A percentile compares a stretch with the other conserved stretches of the same genome.
Evolutionary conservation across 1,139 yeast species (phyloP).

Genomic region (Zhuliangozyma parablackwelliae): DNA sequence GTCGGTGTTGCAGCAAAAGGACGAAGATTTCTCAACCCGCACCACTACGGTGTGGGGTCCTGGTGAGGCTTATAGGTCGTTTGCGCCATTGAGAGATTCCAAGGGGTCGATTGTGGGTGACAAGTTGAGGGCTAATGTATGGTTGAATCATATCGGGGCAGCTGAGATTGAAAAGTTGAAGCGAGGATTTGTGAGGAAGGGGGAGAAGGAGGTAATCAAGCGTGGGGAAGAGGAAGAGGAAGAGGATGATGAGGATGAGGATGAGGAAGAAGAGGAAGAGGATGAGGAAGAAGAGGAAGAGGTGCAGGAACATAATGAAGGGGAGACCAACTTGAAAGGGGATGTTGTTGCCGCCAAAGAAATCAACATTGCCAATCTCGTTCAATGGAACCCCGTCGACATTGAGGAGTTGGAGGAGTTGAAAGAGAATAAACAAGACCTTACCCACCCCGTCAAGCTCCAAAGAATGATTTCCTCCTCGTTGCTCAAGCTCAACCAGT

Average conservation of each 20-base stretch:
- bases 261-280: conserved; percentile 6
- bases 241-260: conserved; percentile 3
- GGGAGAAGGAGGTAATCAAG: conserved; percentile 6
- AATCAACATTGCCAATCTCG: conserved; percentile 30
- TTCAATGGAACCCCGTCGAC: conserved; percentile 36
- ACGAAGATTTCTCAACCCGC: conserved; percentile 7
- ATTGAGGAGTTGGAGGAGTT: conserved; percentile 22
- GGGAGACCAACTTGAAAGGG: neutral
- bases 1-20: conserved; percentile 12
- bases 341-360: conserved; percentile 8
- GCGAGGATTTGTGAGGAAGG: conserved; percentile 13
- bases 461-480: conserved; percentile 55
- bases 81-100: conserved; percentile 79
- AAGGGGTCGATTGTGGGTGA: conserved; percentile 62
- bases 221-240: conserved; percentile 7
- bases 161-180: conserved; percentile 41
- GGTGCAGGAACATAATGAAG: conserved; percentile 6
- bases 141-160: conserved; percentile 75
- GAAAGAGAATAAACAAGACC: conserved; percentile 21
- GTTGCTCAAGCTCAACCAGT: conserved; percentile 53
- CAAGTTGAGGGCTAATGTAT: conserved; percentile 60
- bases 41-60: conserved; percentile 14
- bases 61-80: conserved; percentile 55
- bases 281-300: conserved; percentile 8
- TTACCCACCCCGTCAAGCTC: conserved; percentile 26